Evolutionary conservation across 768 basidiomycete genomes (phyloP).

Genomic region (Cytidiella melzeri): DNA sequence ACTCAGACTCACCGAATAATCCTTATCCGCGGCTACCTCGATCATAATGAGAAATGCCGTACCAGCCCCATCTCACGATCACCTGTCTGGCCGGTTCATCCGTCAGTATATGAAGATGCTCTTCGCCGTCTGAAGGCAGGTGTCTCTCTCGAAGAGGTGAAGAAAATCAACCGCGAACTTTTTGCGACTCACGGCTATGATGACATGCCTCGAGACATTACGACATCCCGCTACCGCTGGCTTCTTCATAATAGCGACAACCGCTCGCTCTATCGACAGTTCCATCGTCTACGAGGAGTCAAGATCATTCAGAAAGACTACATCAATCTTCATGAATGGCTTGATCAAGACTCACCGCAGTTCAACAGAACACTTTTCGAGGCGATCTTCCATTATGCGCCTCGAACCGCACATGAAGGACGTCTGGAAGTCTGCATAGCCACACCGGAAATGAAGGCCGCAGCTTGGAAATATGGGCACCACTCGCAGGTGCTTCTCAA

Average conservation of each 20-base stretch:
- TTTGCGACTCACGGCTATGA: not conserved
- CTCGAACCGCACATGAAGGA: not conserved
- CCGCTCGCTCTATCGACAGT: no score
- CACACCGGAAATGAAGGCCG: no score
- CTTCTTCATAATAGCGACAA: conserved; percentile 12
- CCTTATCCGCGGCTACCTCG: no score
- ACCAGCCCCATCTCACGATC: no score
- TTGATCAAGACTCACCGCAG: conserved; percentile 1
- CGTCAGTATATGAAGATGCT: no score
- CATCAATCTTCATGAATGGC: conserved; percentile 10
- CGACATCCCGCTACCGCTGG: conserved; percentile 12
- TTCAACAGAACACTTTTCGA: not conserved
- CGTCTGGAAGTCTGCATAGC: conserved; percentile 9
- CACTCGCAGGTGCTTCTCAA: no score
- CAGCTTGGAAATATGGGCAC: no score
- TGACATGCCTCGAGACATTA: not conserved
- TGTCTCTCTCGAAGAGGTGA: no score
- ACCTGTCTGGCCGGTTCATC: no score
- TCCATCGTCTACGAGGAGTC: conserved; percentile 1
- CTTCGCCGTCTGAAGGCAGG: no score
- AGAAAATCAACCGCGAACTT: conserved; percentile 1
- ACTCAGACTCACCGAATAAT: no score
- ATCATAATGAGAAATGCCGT: conserved; percentile 25
- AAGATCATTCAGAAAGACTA: not conserved
- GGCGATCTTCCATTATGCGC: conserved; percentile 9